Base-by-base conservation (phyloP, 768 basidiomycete genomes). In the Russula foetens region DNA sequence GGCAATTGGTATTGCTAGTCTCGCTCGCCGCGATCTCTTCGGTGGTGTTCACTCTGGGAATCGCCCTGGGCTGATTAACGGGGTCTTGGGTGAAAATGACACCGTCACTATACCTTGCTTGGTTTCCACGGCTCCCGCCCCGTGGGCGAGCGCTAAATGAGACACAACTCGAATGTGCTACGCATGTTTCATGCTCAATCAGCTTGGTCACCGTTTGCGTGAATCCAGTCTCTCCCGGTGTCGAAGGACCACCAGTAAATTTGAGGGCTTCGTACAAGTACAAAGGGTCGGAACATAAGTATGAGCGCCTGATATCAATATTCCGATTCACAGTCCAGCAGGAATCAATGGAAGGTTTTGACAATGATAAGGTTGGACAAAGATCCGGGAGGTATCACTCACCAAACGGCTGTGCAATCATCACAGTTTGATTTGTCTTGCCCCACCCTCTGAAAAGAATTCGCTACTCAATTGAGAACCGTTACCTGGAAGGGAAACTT, bases 71-170 rank as follows among this genome's bases (percentile, higher is more conserved):
- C 45, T 26, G 15, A 52, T 26, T 5, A 29, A 39, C n/a, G 35
- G 4, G 45, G 26, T 29, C 23, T n/a, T 23, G 28, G 19, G 24
- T 45, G 24, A 51, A 19, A 48, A 26, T n/a, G 56, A 43, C 23
- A 41, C 26, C 29, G 33, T 48, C 60, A 53, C 28, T 26, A 43
- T 48, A 58, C 56, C 51, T 47, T 62, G 5, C 26, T 41, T 52
- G 44, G 12, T 47, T 19, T n/a, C 21, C n/a, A 49, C 29, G 26
- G 35, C n/a, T 11, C 19, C 28, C 7, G 29, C 26, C 4, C 15
- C 24, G 17, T 21, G 17, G 24, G 31, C 15, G 17, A 7, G 33
- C 49, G 23, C 24, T n/a, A 7, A 15, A 11, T 9, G 44, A 41
- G n/a, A 35, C 45, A 17, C 29, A 33, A 1, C 43, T 35, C 24